A percentile compares a stretch with the other conserved stretches of the same genome.
Evolutionary conservation across 2,329 filamentous ascomycete genomes (phyloP).

Genomic region (Setomelanomma holmii): DNA sequence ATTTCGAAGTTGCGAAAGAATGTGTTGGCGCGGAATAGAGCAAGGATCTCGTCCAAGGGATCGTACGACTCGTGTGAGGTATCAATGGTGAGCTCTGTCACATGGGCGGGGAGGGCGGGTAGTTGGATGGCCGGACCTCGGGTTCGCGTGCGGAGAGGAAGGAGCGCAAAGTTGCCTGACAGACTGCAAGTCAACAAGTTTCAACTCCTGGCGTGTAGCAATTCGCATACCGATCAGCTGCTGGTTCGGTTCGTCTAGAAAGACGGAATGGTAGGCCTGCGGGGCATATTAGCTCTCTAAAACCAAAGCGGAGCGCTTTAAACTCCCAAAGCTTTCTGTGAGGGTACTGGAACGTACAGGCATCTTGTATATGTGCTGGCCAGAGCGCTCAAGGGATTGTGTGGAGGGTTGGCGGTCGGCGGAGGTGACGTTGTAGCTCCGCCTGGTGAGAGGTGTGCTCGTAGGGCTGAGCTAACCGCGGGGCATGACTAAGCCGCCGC

Average conservation of each 20-base stretch:
- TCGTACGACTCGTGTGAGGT: conserved; percentile 94
- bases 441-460: conserved; percentile 34
- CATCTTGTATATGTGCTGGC: conserved; percentile 49
- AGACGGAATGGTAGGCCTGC: conserved; percentile 98
- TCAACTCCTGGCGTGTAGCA: not conserved
- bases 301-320: not conserved
- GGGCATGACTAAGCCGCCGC: conserved; percentile 38
- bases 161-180: conserved; percentile 87
- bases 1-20: conserved; percentile 99
- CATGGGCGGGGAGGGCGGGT: conserved; percentile 59
- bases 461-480: conserved; percentile 43
- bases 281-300: conserved; percentile 20
- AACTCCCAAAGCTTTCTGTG: not conserved
- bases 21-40: conserved; percentile 95
- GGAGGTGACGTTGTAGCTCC: conserved; percentile 39
- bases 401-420: conserved; percentile 29
- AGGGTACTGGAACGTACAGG: conserved; percentile 51
- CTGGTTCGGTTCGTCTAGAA: conserved; percentile 79
- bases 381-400: conserved; percentile 15
- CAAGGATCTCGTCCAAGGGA: conserved; percentile 90
- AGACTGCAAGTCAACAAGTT: not conserved
- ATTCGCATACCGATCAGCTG: conserved; percentile 64
- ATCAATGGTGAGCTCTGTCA: conserved; percentile 69
- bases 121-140: conserved; percentile 94
- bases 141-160: conserved; percentile 92